Base-by-base conservation (phyloP, 495 filamentous ascomycete genomes). In the Podospora australis region DNA sequence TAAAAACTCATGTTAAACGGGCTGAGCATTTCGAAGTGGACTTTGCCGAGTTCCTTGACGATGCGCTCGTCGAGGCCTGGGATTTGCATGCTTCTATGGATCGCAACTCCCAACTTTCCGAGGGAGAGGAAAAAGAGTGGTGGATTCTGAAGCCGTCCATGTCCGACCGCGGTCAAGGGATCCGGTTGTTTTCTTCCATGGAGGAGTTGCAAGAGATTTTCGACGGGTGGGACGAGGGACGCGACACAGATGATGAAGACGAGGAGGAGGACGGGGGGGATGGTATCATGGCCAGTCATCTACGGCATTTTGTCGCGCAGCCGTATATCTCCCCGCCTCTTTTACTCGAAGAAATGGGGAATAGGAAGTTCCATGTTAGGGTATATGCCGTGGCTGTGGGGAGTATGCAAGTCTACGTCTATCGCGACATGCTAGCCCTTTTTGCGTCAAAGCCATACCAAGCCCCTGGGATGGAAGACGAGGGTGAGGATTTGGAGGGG, bases 141-240 rank as follows among this genome's bases (percentile, higher is more conserved):
- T 98, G 92, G 92, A 96, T 97, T 52, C 67, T 97, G 32, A 98
- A 98, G 62, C 92, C 92, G 0, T 80, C 90, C 1, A 97, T 98
- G 92, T 95, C 88, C 66, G 92, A 97, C 60, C 79, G 90, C 4
- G 92, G 91, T 2, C 88, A 96, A 60, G 92, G 92, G 2, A 92
- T 98, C 34, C 69, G 88, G 29, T 71, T 98, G 2, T 98, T 98
- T 65, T 84, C 78, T 58, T 86, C 79, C 30, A 84, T 89, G 66
- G 80, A 81, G 41, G 82, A 95, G 58, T 67, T 98, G 13, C 81
- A 80, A 35, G 75, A 67, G 16, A 90, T 98, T 22, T 98, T 97
- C 57, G 86, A 94, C 48, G 81, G 82, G 53, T 97, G 90, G 86
- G 87, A 89, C 55, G 72, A 58, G 3, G 75, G 77, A 1, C 65